A percentile compares a stretch with the other conserved stretches of the same genome.
Conservation (phyloP, 106 monocot species). For the Amphibolis antarctica region DNA sequence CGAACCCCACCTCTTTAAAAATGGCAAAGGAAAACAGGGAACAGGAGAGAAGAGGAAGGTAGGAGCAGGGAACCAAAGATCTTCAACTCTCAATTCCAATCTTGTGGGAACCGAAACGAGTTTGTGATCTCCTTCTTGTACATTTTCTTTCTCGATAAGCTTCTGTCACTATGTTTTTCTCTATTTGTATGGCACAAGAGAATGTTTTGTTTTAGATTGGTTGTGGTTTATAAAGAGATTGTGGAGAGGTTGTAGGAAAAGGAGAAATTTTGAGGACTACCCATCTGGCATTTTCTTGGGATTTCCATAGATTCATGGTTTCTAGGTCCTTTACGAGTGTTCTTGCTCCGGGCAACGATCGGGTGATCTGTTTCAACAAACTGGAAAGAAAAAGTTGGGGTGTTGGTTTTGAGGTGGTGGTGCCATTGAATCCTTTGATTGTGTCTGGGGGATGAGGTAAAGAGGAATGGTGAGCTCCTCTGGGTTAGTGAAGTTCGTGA, state of each 20-base stretch:
- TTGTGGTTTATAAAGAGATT: not conserved
- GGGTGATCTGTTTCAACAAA: slow-evolving; percentile 4
- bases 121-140: not conserved
- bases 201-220: not conserved
- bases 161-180: not conserved
- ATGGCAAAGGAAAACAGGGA: not conserved
- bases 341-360: slow-evolving; percentile 7
- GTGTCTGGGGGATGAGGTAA: not conserved
- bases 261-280: not conserved
- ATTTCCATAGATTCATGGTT: slow-evolving; percentile 16
- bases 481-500: slow-evolving; percentile 30
- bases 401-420: not conserved
- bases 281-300: not conserved
- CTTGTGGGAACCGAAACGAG: not conserved
- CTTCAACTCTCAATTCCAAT: not conserved
- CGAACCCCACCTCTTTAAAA: not conserved
- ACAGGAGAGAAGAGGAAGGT: not conserved
- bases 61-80: not conserved
- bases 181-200: not conserved
- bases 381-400: slow-evolving; percentile 7
- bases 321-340: slow-evolving; percentile 8
- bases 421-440: not conserved
- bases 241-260: slow-evolving; percentile 1
- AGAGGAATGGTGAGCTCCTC: slow-evolving; percentile 16
- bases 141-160: not conserved